Base-by-base conservation (phyloP, 2,329 filamentous ascomycete genomes). In the Piedraia hortae region DNA sequence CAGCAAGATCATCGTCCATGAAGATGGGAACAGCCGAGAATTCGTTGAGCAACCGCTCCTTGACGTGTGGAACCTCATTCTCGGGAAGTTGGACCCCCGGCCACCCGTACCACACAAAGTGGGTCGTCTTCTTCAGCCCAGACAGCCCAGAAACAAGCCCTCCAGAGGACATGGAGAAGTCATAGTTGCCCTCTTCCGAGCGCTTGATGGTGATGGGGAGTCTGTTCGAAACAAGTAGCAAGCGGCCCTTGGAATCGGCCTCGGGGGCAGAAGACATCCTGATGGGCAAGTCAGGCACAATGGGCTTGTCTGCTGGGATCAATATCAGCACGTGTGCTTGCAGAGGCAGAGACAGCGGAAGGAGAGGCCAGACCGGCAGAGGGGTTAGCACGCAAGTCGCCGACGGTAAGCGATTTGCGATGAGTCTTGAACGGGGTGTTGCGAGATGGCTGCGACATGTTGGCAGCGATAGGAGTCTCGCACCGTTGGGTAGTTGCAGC, bases 61-160 rank as follows among this genome's bases (percentile, higher is more conserved):
- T 70, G 45, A 97, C 66, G 25, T 59, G 56, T 2, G 59, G 54
- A 19, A 74, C 60, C 46, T 93, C 82, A 24, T 65, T 60, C 31
- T 88, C 74, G 17, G 82, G 82, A 4, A 93, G 66, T 46, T 93
- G 77, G 21, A 90, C 51, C 16, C 85, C 85, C 1, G 85, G 80
- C 82, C 85, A 93, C 34, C 85, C 85, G 48, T 93, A 93, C 85
- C 85, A 97, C 46, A 85, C 74, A 48, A 93, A 93, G 34, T 69
- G 82, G 12, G 77, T 90, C 14, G 75, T 72, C 50, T 91, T 91
- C 37, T 74, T 70, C 26, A 93, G 53, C 12, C 85, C 85, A 34
- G 75, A 89, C 28, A 97, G 56, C 10, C 85, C 85, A 22, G 77
- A 90, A 38, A 93, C 85, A 18, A 97, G 62, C 18, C 85, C 85